These are phyloP conservation scores for Plasmodium sp. DNA, from an alignment of 169 alveolate genomes.

Conservation along the genomic window DNA sequence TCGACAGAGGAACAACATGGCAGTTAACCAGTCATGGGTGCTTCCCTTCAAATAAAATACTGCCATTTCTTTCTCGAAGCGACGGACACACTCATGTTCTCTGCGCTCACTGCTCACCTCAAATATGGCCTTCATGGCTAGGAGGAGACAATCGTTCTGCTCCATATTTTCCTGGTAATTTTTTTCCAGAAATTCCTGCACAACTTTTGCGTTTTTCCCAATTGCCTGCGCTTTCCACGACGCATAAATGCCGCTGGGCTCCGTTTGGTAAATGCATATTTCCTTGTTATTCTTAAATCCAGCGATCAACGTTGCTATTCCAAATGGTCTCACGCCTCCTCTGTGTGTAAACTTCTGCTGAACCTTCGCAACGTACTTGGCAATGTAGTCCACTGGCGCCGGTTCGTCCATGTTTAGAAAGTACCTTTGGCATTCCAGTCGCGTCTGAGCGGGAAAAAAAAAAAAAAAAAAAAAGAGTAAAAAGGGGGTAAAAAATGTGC, in stretches of 20 bases:
- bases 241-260: slow-evolving; percentile 98
- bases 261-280: slow-evolving; percentile 96
- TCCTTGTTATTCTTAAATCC: slow-evolving; percentile 93
- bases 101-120: slow-evolving; percentile 89
- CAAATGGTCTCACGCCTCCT: slow-evolving; percentile 99
- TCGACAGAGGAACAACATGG: background rate
- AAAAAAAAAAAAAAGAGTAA: background rate
- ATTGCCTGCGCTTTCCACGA: slow-evolving; percentile 99
- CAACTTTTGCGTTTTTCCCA: slow-evolving; percentile 97
- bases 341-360: slow-evolving; percentile 97
- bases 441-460: slow-evolving; percentile 80
- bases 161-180: slow-evolving; percentile 92
- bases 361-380: slow-evolving; percentile 94
- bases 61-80: background rate
- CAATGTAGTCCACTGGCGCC: slow-evolving; percentile 96
- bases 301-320: slow-evolving; percentile 96
- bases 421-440: slow-evolving; percentile 97
- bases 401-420: slow-evolving; percentile 95
- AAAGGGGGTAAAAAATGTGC: background rate
- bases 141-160: slow-evolving; percentile 90
- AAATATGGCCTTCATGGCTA: slow-evolving; percentile 95
- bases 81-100: background rate
- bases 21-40: background rate
- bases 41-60: background rate
- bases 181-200: slow-evolving; percentile 95